These are phyloP conservation scores for Bipolaris sorokiniana DNA, from an alignment of 2,329 filamentous ascomycete genomes.

Conservation along the genomic window DNA sequence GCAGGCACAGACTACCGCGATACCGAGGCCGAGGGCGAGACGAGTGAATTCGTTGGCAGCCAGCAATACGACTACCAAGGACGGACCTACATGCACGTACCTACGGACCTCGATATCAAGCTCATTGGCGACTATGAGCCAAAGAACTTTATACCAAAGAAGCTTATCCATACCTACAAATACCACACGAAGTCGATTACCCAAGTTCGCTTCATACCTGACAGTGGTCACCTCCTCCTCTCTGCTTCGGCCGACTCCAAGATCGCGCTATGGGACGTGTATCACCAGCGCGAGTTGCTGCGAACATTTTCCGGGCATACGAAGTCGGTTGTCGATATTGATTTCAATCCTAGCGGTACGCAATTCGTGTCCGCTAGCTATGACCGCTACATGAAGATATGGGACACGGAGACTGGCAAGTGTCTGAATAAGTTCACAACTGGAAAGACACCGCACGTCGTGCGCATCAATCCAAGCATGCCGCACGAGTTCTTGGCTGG, in stretches of 20 bases:
- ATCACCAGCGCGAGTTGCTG: slow-evolving; percentile 85
- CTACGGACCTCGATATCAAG: slow-evolving; percentile 61
- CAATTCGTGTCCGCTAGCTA: slow-evolving; percentile 92
- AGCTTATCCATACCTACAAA: slow-evolving; percentile 89
- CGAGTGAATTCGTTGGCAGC: slow-evolving; percentile 83
- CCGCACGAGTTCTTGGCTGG: slow-evolving; percentile 92
- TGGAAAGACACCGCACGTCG: slow-evolving; percentile 92
- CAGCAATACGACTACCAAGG: slow-evolving; percentile 92
- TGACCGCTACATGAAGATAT: slow-evolving; percentile 95
- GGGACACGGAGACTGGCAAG: slow-evolving; percentile 94
- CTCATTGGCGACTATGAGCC: slow-evolving; percentile 77
- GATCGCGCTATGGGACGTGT: slow-evolving; percentile 93
- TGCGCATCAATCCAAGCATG: slow-evolving; percentile 88
- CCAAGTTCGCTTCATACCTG: slow-evolving; percentile 86
- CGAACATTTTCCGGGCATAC: slow-evolving; percentile 90
- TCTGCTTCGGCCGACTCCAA: slow-evolving; percentile 90
- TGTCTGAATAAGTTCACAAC: slow-evolving; percentile 89
- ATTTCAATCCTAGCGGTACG: slow-evolving; percentile 81
- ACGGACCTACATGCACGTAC: slow-evolving; percentile 96
- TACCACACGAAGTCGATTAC: slow-evolving; percentile 84
- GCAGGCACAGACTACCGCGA: slow-evolving; percentile 62
- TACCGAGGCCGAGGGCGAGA: slow-evolving; percentile 65
- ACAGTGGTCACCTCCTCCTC: slow-evolving; percentile 84
- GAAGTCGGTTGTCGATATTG: slow-evolving; percentile 87
- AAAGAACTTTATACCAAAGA: slow-evolving; percentile 95